Percentiles rank a stretch among this genome's conserved stretches.
Conservation (phyloP, 495 filamentous ascomycete species). For the Penicilliopsis zonata region DNA sequence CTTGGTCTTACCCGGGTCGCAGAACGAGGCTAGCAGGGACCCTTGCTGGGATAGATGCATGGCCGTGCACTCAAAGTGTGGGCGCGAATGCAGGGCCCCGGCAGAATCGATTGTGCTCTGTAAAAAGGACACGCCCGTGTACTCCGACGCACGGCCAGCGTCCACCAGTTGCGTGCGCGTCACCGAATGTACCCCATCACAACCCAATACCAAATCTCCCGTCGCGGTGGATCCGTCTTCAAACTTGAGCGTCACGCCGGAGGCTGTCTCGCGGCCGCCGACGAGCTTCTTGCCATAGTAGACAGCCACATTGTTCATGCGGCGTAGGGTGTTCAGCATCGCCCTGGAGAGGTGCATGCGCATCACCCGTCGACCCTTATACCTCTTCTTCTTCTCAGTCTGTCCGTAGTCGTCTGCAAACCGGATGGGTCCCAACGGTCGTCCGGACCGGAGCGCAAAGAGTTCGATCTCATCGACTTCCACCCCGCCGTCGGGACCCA, state of each 20-base stretch:
- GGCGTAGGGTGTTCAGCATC: conserved; percentile 8
- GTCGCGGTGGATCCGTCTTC: conserved; percentile 32
- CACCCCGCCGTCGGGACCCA: conserved; percentile 22
- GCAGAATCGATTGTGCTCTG: conserved; percentile 34
- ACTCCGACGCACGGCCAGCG: conserved; percentile 32
- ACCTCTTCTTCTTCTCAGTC: conserved; percentile 18
- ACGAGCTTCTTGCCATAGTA: conserved; percentile 11
- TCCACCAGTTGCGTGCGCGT: conserved; percentile 42
- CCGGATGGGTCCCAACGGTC: conserved; percentile 6
- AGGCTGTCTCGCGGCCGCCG: conserved; percentile 22
- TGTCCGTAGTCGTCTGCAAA: conserved; percentile 20
- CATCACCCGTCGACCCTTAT: conserved; percentile 18
- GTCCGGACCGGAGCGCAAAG: conserved; percentile 9
- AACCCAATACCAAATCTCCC: conserved; percentile 45
- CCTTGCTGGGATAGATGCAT: conserved; percentile 43
- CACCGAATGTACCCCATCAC: conserved; percentile 52
- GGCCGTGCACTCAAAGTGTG: conserved; percentile 35
- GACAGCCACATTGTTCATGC: conserved; percentile 5
- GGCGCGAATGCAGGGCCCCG: conserved; percentile 10
- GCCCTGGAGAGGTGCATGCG: conserved; percentile 9
- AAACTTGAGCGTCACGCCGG: conserved; percentile 36
- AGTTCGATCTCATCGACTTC: conserved; percentile 30
- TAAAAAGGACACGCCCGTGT: conserved; percentile 44
- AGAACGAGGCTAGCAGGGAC: conserved; percentile 39
- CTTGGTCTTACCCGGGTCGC: conserved; percentile 27